Base-by-base conservation (phyloP, 2,329 filamentous ascomycete species). In the Trichoderma breve region DNA sequence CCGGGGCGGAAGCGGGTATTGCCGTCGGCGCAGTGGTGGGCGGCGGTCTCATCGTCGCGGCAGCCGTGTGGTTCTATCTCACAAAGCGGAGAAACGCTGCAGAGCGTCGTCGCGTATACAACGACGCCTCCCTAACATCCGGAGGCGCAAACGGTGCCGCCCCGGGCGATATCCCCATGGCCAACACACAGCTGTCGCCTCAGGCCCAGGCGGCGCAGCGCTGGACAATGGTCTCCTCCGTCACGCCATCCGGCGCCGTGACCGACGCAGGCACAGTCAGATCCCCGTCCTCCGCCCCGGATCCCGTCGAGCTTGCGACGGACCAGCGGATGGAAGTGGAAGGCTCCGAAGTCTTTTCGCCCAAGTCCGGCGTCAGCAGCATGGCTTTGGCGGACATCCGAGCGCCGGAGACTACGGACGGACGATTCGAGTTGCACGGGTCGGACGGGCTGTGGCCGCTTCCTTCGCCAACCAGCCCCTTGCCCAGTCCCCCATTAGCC, bases 1-100 rank as follows among this genome's bases (percentile, higher is more conserved):
- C 82, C 1, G 87, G 85, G 1, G 87, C 86, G 3, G 88, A 86
- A 75, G 87, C 86, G 0, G 88, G 88, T 3, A 86, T 91, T n/a
- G 87, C 85, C 6, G 81, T 86, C 0, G 88, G 87, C 21, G 83
- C 86, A 4, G 82, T 85, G 1, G 77, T 86, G 0, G 85, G 80
- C 32, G 82, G 80, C 1, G 80, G 82, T 4, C 58, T 83, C 6
- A 53, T 87, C 15, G 79, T 87, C 47, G 86, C 82, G 4, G 76
- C 76, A 3, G 73, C 84, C 18, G 81, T 83, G 0, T 90, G 85
- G 84, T 80, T 86, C 72, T 87, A 84, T 72, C 70, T 88, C 32
- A 77, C 80, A 34, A 82, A 81, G 28, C 76, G 82, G 8, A 81
- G 83, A n/a, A 28, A 34, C 1, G 47, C 58, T 18, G 24, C 43